Evolutionary conservation across 2,329 filamentous ascomycete genomes (phyloP).

Genomic region (Paracorniculantispora psalliotae): DNA sequence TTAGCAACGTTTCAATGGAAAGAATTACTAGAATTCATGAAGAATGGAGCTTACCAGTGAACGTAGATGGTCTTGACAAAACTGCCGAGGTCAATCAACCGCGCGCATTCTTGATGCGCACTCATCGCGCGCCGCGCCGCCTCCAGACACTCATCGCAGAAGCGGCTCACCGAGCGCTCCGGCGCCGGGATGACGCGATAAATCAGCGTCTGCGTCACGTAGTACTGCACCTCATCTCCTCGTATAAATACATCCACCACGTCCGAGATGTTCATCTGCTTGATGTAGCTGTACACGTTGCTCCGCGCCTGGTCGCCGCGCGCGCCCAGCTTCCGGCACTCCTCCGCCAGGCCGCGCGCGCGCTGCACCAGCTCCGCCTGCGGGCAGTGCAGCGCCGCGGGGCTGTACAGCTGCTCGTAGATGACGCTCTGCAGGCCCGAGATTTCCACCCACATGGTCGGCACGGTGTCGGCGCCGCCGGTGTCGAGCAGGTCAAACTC

Average conservation of each 20-base stretch:
- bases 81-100: slow-evolving; percentile 34
- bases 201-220: slow-evolving; percentile 45
- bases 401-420: slow-evolving; percentile 52
- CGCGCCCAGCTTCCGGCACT: slow-evolving; percentile 33
- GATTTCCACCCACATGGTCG: slow-evolving; percentile 50
- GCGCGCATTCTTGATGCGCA: slow-evolving; percentile 41
- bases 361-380: slow-evolving; percentile 35
- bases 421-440: slow-evolving; percentile 54
- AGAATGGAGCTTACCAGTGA: slow-evolving; percentile 40
- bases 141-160: slow-evolving; percentile 45
- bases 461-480: slow-evolving; percentile 32
- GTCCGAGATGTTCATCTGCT: slow-evolving; percentile 33
- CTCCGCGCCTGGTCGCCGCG: slow-evolving; percentile 31
- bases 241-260: slow-evolving; percentile 41
- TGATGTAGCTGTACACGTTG: slow-evolving; percentile 32
- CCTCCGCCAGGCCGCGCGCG: slow-evolving; percentile 34
- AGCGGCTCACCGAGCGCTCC: slow-evolving; percentile 37
- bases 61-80: slow-evolving; percentile 44
- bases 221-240: slow-evolving; percentile 43
- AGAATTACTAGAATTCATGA: slow-evolving; percentile 1
- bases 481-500: slow-evolving; percentile 37
- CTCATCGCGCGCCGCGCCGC: slow-evolving; percentile 45
- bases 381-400: slow-evolving; percentile 37
- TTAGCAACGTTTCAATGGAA: background rate
- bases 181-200: slow-evolving; percentile 48